phyloP scores from a whole-genome alignment of 2,329 filamentous ascomycete genomes.

The Rhynchosporium agropyri region DNA sequence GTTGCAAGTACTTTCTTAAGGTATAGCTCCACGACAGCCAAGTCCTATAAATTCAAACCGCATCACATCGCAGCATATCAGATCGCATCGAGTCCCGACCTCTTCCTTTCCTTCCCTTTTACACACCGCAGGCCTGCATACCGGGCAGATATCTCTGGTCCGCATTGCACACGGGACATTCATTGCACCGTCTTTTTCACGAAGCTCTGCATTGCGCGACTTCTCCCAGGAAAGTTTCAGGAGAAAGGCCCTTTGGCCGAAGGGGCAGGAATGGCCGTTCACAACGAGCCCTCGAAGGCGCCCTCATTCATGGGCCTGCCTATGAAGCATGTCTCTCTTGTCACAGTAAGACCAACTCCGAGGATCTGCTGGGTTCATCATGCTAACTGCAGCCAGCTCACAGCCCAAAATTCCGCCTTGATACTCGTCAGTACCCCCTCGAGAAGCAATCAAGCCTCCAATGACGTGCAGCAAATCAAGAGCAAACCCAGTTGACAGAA shows the following conservation, averaged over 20 bases:
- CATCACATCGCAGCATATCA: neutral
- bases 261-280: slow-evolving; percentile 30
- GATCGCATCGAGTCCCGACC: slow-evolving; percentile 12
- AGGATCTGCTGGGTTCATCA: slow-evolving; percentile 31
- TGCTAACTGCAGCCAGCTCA: slow-evolving; percentile 58
- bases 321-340: slow-evolving; percentile 69
- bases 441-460: slow-evolving; percentile 17
- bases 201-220: neutral
- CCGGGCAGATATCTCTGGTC: slow-evolving; percentile 18
- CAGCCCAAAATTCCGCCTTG: slow-evolving; percentile 77
- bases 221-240: neutral
- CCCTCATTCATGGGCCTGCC: slow-evolving; percentile 55
- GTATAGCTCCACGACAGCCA: slow-evolving; percentile 12
- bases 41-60: slow-evolving; percentile 2
- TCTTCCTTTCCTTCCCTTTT: slow-evolving; percentile 22
- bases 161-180: neutral
- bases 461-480: slow-evolving; percentile 3
- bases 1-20: too few relatives aligned
- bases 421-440: slow-evolving; percentile 60
- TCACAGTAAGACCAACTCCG: slow-evolving; percentile 55
- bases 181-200: neutral
- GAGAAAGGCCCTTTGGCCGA: slow-evolving; percentile 15
- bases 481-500: slow-evolving; percentile 28
- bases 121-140: slow-evolving; percentile 28
- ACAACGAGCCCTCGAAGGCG: slow-evolving; percentile 33